Base-by-base conservation (phyloP, 176 grass and related monocot genomes). In the Zoysia pacifica region DNA sequence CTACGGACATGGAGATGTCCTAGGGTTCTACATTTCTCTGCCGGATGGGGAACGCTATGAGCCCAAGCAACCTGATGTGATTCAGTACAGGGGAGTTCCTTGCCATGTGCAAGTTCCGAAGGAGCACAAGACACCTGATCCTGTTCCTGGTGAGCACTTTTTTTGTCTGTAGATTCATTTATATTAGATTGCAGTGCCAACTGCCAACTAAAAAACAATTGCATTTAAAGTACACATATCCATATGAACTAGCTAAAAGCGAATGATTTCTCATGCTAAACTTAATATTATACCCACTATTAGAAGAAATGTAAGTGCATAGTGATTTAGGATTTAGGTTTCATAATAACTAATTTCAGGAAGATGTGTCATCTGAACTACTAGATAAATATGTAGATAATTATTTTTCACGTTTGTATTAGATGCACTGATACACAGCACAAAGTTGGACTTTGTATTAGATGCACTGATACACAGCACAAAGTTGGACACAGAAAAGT, bases 11-110 rank as follows among this genome's bases (percentile, higher is more conserved):
- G 92, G 95, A 46, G 89, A 97, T 89, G 83, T 97, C 0, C 79
- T 97, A 13, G 95, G 95, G 8, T 94, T 94, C 78, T 94, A 98
- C 65, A 91, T 98, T 81, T 92, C 84, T 83, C 79, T 98, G 18
- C 92, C 92, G 37, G 86, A 94, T 15, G 95, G 95, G 4, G 86
- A 87, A 47, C 61, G 11, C 38, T 94, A 94, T 78, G 92, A 91
- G 50, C 95, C 92, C 19, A 94, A 93, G 85, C 88, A 84, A 7
- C 90, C 86, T 18, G 73, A 90, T 46, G 75, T 98, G 50, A 75
- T 98, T 79, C 86, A 91, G 76, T 91, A 92, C 62, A 98, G 92
- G 87, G 95, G 95, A n/a, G 74, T 93, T 75, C 82, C 87, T 67
- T 98, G 89, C 39, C 87, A 73, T 36, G 90, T 84, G 7, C 87